Base-by-base conservation (phyloP, 306 rosid species). In the Citrullus colocynthis region DNA sequence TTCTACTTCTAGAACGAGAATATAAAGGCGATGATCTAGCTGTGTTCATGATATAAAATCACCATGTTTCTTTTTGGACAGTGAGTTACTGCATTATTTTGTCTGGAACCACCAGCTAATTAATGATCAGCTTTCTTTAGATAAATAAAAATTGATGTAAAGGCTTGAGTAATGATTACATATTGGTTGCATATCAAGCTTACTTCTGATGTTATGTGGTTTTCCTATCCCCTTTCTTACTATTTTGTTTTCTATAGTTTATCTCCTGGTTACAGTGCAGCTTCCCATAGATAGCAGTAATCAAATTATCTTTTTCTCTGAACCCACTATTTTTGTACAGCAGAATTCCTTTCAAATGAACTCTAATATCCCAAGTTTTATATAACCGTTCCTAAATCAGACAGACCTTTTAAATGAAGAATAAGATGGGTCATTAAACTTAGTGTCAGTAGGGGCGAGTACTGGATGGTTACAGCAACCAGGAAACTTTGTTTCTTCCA, bases 101-200 rank as follows among this genome's bases (percentile, higher is more conserved):
- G 78, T 74, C 78, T 54, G 63, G 63, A 74, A 74, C 45, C 59
- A 52, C 78, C 78, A 51, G 78, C 78, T 74, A 74, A 54, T 32
- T 51, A 52, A 74, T 51, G 62, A 74, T 17, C 62, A 54, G 61
- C 62, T 77, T 48, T 62, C 62, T 72, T 70, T 77, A 70, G 62
- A 74, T 84, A 21, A 79, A 32, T 81, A 16, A 32, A 74, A 54
- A 52, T 52, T 34, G 62, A 74, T 54, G 34, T 51, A 16, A 73
- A 51, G 77, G 28, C 62, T 32, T 17, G 78, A 74, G 48, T 52
- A 74, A 74, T 74, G 48, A 74, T 52, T 51, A 52, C 45, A 51
- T 74, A 52, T 52, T 52, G 11, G 78, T 54, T 74, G 63, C 78
- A 74, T 74, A 74, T 74, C 44, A 32, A 54, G 78, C 49, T 51